Evolutionary conservation across 225 moss, liverwort and hornwort genomes (phyloP).

Genomic region (Climacium dendroides): DNA sequence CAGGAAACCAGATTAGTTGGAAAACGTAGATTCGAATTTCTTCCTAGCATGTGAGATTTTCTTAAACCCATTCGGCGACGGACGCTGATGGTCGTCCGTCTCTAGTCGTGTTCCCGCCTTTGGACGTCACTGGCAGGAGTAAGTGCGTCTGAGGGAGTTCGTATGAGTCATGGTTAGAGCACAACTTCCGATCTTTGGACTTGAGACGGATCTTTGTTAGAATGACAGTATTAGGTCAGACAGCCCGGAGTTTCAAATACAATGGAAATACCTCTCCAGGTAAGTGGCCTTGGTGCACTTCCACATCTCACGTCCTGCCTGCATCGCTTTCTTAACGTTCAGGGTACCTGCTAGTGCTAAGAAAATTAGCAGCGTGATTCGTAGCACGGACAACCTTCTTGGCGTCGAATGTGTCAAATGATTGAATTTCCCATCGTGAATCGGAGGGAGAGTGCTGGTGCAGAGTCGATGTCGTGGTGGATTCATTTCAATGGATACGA

Average conservation of each 20-base stretch:
- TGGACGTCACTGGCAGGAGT: neutral
- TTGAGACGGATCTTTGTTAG: neutral
- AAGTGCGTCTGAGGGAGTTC: neutral
- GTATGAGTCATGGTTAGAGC: neutral
- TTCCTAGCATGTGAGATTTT: neutral
- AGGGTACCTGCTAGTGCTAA: neutral
- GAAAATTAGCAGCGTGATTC: neutral
- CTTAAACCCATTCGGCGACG: neutral
- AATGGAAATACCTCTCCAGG: slow-evolving; percentile 16
- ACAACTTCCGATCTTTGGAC: neutral
- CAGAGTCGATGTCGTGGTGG: neutral
- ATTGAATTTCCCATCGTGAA: neutral
- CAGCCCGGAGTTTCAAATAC: slow-evolving; percentile 14
- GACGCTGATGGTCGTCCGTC: neutral
- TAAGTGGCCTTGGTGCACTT: neutral
- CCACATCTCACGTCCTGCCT: neutral
- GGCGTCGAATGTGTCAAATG: neutral
- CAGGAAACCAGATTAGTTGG: neutral
- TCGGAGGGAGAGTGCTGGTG: neutral
- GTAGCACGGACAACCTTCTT: neutral
- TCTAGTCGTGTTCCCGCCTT: neutral
- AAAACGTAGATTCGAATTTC: neutral
- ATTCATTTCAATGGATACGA: neutral
- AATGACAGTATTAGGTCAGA: slow-evolving; percentile 27
- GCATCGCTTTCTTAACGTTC: neutral